Base-by-base conservation (phyloP, 139 green algal species). In the Pleodorina starrii region DNA sequence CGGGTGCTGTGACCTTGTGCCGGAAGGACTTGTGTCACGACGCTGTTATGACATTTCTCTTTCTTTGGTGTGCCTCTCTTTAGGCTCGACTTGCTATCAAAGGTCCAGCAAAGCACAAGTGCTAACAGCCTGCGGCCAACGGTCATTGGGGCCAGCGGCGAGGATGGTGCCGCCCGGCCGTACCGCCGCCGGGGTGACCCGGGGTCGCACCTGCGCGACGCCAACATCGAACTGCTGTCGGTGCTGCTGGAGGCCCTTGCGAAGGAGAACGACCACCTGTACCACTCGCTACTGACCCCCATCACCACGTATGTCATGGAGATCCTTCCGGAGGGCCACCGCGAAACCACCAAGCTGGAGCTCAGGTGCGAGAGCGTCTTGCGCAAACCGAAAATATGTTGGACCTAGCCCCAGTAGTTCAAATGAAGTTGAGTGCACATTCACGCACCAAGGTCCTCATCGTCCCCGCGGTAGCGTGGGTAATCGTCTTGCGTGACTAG, bases 231-330 rank as follows among this genome's bases (percentile, higher is more conserved):
- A 85, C 90, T 97, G 43, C 93, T 97, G 74, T 94, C 89, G 46
- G 89, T 91, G n/a, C 93, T 98, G 63, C 80, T 98, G 73, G 90
- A 96, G 86, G 93, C 92, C 7, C 87, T 98, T 36, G 94, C 97
- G 75, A 85, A 93, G 50, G 96, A 98, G 93, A 96, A 98, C 89
- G 94, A 97, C 59, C 94, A 92, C 85, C 89, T 98, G 88, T 96
- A 97, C 90, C 91, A 94, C 32, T 90, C 84, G 10, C 88, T 96
- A 81, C 89, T 96, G 78, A 76, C 82, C 25, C 96, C 96, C n/a
- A 92, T 98, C 27, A 94, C 93, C 29, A 78, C 89, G 6, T 97
- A 94, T 69, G 87, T 98, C 23, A 94, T 91, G 48, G 94, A 96
- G 84, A 85, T 96, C 51, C 91, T 98, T 69, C 94, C 93, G 43